Evolutionary conservation across 805 yeast genomes (phyloP).

Genomic region (Wickerhamiella australiensis): DNA sequence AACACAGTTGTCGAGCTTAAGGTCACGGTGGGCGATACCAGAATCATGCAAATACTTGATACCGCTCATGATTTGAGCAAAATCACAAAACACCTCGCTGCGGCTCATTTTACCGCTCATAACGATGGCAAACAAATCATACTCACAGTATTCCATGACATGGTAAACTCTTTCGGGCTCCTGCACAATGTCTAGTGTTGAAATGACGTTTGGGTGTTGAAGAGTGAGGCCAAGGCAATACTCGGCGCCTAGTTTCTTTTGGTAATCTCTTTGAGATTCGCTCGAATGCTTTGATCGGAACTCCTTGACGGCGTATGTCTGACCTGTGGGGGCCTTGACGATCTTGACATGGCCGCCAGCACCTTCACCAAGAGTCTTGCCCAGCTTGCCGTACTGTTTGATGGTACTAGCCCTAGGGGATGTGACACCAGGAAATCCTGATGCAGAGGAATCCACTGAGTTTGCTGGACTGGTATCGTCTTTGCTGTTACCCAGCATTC

Average conservation of each 20-base stretch:
- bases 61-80: slow-evolving; percentile 74
- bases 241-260: slow-evolving; percentile 86
- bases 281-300: slow-evolving; percentile 63
- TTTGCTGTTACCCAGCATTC: slow-evolving; percentile 13
- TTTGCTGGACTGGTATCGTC: slow-evolving; percentile 20
- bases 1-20: slow-evolving; percentile 87
- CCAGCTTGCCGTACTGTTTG: slow-evolving; percentile 67
- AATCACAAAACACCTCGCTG: slow-evolving; percentile 76
- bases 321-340: slow-evolving; percentile 45
- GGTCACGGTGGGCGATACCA: slow-evolving; percentile 84
- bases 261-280: slow-evolving; percentile 74
- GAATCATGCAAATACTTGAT: slow-evolving; percentile 62
- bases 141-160: slow-evolving; percentile 91
- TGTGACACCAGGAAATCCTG: slow-evolving; percentile 8
- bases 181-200: slow-evolving; percentile 81
- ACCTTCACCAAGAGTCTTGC: slow-evolving; percentile 84
- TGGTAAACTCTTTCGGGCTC: slow-evolving; percentile 79
- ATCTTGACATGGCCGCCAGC: slow-evolving; percentile 87
- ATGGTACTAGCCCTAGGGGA: slow-evolving; percentile 26
- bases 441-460: slow-evolving; percentile 15
- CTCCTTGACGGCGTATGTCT: slow-evolving; percentile 84
- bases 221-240: slow-evolving; percentile 87
- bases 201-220: slow-evolving; percentile 80
- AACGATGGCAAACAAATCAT: slow-evolving; percentile 83
- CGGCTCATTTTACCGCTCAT: slow-evolving; percentile 82